Evolutionary conservation across 495 filamentous ascomycete genomes (phyloP).

Genomic region (Tetracladium marchalianum): DNA sequence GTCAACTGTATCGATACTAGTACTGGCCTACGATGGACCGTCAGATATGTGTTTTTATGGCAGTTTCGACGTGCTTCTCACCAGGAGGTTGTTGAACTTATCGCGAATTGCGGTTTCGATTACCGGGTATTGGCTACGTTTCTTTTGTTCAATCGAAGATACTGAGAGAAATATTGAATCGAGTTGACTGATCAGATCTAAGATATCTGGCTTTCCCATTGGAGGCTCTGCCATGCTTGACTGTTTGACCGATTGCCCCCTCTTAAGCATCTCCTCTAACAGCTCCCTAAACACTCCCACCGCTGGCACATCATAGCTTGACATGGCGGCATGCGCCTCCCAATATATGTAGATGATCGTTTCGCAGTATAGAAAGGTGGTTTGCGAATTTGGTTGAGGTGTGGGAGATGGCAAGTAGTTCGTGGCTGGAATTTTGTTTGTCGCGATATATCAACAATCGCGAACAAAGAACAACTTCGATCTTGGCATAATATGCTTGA

Average conservation of each 20-base stretch:
- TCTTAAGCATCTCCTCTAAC: constrained; percentile 52
- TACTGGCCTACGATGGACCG: constrained; percentile 42
- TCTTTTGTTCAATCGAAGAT: constrained; percentile 22
- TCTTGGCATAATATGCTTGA: too few relatives aligned
- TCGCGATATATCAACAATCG: too few relatives aligned
- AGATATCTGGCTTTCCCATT: constrained; percentile 53
- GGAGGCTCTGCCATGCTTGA: constrained; percentile 66
- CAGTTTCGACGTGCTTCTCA: constrained; percentile 32
- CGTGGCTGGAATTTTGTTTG: not conserved
- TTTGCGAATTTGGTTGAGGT: too few relatives aligned
- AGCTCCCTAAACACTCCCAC: constrained; percentile 45
- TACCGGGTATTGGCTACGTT: constrained; percentile 44
- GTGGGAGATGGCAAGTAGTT: too few relatives aligned
- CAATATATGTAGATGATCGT: too few relatives aligned
- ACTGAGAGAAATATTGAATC: not conserved
- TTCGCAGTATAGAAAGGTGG: too few relatives aligned
- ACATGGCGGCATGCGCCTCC: constrained; percentile 28
- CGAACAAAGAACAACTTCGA: too few relatives aligned
- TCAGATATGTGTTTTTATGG: constrained; percentile 20
- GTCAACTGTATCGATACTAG: constrained; percentile 57
- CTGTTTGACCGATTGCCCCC: constrained; percentile 55
- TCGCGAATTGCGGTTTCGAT: constrained; percentile 72
- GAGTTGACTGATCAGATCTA: constrained; percentile 27
- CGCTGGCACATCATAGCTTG: constrained; percentile 38
- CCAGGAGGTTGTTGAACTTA: constrained; percentile 65